Conservation (phyloP, 805 yeast genomes). For the Lipomyces yamanashiensis region DNA sequence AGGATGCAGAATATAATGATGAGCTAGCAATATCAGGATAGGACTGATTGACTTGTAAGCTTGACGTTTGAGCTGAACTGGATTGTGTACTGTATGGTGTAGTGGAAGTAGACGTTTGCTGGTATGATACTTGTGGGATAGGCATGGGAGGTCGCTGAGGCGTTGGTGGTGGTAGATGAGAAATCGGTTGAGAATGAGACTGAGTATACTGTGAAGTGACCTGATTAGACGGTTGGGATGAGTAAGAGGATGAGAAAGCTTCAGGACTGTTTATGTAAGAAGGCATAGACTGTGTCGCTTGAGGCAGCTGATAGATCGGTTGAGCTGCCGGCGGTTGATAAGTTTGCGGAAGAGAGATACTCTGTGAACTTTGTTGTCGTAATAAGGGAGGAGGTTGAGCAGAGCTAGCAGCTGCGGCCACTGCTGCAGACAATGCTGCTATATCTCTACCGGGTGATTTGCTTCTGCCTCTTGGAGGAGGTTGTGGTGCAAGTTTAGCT, state of each 20-base stretch:
- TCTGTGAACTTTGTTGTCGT: slow-evolving; percentile 5
- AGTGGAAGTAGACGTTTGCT: neutral
- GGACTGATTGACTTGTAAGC: neutral
- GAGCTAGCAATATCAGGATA: neutral
- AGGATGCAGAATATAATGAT: slow-evolving; percentile 6
- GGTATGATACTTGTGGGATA: neutral
- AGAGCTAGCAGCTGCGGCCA: neutral
- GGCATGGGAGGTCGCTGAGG: slow-evolving; percentile 2
- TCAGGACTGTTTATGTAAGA: neutral
- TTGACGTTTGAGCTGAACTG: neutral
- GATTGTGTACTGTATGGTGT: neutral
- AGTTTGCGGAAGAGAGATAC: neutral
- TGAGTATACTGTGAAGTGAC: neutral
- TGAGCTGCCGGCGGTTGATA: neutral
- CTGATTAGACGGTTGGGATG: neutral
- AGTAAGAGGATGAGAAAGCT: neutral
- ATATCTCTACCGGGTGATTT: slow-evolving; percentile 9
- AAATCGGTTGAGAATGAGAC: no score
- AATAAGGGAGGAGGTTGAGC: neutral
- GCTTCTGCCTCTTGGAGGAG: slow-evolving; percentile 23
- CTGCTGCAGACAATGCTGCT: no score
- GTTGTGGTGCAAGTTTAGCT: neutral
- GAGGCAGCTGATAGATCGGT: neutral
- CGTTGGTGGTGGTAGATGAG: neutral
- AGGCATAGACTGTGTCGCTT: slow-evolving; percentile 4